phyloP scores from a whole-genome alignment of 345 rosid species.

The Sapria himalayana region DNA sequence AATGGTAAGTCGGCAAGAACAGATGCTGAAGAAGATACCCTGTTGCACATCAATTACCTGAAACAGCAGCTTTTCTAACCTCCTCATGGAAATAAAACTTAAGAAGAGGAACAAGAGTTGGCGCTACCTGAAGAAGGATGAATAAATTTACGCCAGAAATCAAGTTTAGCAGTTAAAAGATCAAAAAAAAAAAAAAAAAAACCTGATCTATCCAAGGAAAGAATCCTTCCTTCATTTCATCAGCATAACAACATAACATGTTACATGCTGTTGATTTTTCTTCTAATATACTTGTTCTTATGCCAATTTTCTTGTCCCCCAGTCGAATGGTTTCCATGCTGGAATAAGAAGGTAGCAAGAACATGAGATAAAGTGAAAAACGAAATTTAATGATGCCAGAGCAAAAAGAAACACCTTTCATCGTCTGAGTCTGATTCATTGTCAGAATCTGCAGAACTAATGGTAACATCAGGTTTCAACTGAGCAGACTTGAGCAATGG shows the following conservation, averaged over 20 bases:
- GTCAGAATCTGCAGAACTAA: slow-evolving; percentile 93
- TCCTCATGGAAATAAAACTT: slow-evolving; percentile 99
- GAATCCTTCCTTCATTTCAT: slow-evolving; percentile 97
- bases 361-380: no score
- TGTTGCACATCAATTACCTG: slow-evolving; percentile 34
- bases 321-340: slow-evolving; percentile 99
- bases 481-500: slow-evolving; percentile 95
- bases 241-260: slow-evolving; percentile 98
- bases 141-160: no score
- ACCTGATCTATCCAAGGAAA: slow-evolving; percentile 99
- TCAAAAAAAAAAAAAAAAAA: slow-evolving; percentile 6
- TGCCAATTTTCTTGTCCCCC: slow-evolving; percentile 98
- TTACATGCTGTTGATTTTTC: slow-evolving; percentile 99
- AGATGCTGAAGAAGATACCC: background rate
- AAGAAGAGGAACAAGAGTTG: slow-evolving; percentile 80
- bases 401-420: slow-evolving; percentile 42
- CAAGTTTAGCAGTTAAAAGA: slow-evolving; percentile 1
- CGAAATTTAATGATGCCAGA: no score
- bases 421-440: slow-evolving; percentile 89
- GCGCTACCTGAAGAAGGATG: slow-evolving; percentile 87
- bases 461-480: slow-evolving; percentile 96
- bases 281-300: slow-evolving; percentile 92
- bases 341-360: no score
- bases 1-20: background rate
- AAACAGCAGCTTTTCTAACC: slow-evolving; percentile 99